Evolutionary conservation across 1,284 basidiomycete genomes (phyloP).

Genomic region (Malassezia sp.): DNA sequence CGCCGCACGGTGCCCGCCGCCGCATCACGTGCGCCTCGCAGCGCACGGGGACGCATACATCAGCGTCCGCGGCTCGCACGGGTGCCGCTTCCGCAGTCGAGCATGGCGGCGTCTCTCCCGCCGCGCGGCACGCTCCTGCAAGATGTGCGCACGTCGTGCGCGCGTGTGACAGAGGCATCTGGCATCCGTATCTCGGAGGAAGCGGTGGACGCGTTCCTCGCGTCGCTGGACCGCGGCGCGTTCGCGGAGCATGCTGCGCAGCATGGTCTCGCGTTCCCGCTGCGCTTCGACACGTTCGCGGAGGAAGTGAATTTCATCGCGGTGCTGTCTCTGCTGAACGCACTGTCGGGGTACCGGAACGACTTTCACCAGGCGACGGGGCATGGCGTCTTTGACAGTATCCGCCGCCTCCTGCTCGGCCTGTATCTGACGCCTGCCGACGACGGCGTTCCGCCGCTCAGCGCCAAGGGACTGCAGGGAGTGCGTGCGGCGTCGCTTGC

Average conservation of each 20-base stretch:
- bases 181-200: constrained; percentile 11
- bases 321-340: constrained; percentile 35
- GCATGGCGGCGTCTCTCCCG: constrained; percentile 2
- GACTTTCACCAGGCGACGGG: constrained; percentile 31
- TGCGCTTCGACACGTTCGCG: constrained; percentile 22
- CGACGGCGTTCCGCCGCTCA: constrained; percentile 13
- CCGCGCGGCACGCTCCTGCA: constrained; percentile 7
- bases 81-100: constrained; percentile 5
- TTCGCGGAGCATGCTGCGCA: constrained; percentile 19
- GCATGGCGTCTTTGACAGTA: constrained; percentile 31
- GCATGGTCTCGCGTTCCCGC: constrained; percentile 34
- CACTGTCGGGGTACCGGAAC: constrained; percentile 29
- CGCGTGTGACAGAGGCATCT: not conserved
- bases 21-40: too few species aligned
- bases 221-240: constrained; percentile 2
- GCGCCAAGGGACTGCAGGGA: constrained; percentile 17
- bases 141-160: constrained; percentile 16
- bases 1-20: too few species aligned
- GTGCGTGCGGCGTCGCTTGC: constrained; percentile 22
- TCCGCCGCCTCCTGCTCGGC: constrained; percentile 27
- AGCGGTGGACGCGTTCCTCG: constrained; percentile 25
- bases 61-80: too few species aligned
- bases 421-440: constrained; percentile 28
- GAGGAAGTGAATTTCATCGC: constrained; percentile 38
- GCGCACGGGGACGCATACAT: not conserved